phyloP scores from a whole-genome alignment of 208 protist genomes.

The Crithidia bombi region DNA sequence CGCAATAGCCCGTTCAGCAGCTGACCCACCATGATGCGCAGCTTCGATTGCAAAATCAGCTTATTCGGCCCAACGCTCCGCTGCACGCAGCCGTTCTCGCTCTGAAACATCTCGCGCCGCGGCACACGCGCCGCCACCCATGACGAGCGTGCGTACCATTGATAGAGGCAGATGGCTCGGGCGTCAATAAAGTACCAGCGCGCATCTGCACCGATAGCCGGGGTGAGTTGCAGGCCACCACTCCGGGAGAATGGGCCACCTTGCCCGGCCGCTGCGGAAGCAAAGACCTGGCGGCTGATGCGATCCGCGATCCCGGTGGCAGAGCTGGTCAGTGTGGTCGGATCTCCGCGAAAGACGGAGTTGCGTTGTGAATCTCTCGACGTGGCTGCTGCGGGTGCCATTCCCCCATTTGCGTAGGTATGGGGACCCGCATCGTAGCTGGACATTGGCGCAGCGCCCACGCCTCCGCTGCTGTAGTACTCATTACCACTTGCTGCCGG shows the following conservation, averaged over 20 bases:
- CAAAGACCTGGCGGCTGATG: slow-evolving; percentile 16
- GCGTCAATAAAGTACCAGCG: slow-evolving; percentile 66
- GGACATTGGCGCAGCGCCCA: not conserved
- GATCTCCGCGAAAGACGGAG: slow-evolving; percentile 22
- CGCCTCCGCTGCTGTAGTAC: slow-evolving; percentile 6
- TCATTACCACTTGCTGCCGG: not conserved
- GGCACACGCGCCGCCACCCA: slow-evolving; percentile 38
- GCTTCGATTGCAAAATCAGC: slow-evolving; percentile 51
- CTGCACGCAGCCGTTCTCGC: slow-evolving; percentile 36
- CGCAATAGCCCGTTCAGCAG: slow-evolving; percentile 40
- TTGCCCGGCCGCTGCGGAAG: slow-evolving; percentile 11
- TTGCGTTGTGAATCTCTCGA: slow-evolving; percentile 4
- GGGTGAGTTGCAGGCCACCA: slow-evolving; percentile 27
- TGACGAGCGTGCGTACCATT: slow-evolving; percentile 39
- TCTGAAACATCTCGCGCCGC: slow-evolving; percentile 43
- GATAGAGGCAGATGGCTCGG: slow-evolving; percentile 41
- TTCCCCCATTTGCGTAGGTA: not conserved
- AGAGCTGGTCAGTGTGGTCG: slow-evolving; percentile 14
- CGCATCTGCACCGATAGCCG: slow-evolving; percentile 44
- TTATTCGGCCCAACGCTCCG: slow-evolving; percentile 42
- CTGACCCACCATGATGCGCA: slow-evolving; percentile 46
- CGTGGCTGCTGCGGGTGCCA: not conserved
- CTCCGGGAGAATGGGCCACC: slow-evolving; percentile 15
- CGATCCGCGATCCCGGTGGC: slow-evolving; percentile 3
- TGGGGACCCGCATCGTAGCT: slow-evolving; percentile 5